Evolutionary conservation across 2,329 filamentous ascomycete species (phyloP), one percentile per base, ranked within the genome.

Genomic region (Chrysosporium queenslandicum): DNA sequence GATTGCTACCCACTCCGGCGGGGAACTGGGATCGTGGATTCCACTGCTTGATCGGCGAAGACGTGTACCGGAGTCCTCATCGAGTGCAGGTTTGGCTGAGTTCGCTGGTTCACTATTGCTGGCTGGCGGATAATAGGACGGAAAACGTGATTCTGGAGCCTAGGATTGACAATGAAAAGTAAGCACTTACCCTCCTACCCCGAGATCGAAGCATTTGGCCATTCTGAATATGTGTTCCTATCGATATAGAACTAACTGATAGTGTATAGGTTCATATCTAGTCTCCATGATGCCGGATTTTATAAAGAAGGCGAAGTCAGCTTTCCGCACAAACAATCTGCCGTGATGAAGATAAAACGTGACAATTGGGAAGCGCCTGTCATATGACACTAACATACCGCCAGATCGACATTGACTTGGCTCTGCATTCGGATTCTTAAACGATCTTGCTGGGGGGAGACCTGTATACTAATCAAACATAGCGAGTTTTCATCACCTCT

Each of bases 261-360:
- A 37, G 49, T 50, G 49, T 18, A 41, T 49, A 88, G 85, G 59
- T 77, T 89, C 52, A 81, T 85, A 58, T 67, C 75, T 5, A 87
- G 91, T 56, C 77, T 94, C 14, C 78, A 86, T 56, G 71, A 79
- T 5, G 77, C 78, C 0, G 90, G 91, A 0, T 98, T 97, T 65
- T 81, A 84, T 58, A 92, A 88, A 64, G 87, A 95, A 69, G 82
- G 82, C 54, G 88, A 96, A 63, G 77, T 97, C 47, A 79, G 83
- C 0, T 89, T 98, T 58, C 85, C 89, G 1, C 90, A 97, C 66
- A 98, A 98, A 68, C 89, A 94, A 66, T 83, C 87, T 5, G 94
- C 90, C 69, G 77, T 91, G 56, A 85, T 94, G 70, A 85, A 85
- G 62, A 77, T 94, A 57, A 77, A 81, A 53, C 77, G 91, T 55